Conservation (phyloP, 176 grass and related monocot genomes). For the Hordeum vulgare region MorexV3_pseudomolecules_assembly NC_058524.1:203703200-203703699, state of each 20-base stretch:
- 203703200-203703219: neutral
- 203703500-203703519: neutral
- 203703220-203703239: slow-evolving; percentile 54
- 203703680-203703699: too few relatives aligned
- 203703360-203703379: slow-evolving; percentile 65
- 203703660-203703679: too few relatives aligned
- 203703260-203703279: slow-evolving; percentile 69
- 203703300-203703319: slow-evolving; percentile 89
- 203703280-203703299: slow-evolving; percentile 86
- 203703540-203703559: neutral
- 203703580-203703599: neutral
- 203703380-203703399: slow-evolving; percentile 62
- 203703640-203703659: too few relatives aligned
- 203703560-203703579: too few relatives aligned
- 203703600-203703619: neutral
- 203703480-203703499: neutral
- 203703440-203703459: slow-evolving; percentile 13
- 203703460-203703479: neutral
- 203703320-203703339: slow-evolving; percentile 87
- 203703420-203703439: slow-evolving; percentile 12
- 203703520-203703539: neutral
- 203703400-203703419: neutral
- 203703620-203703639: neutral
- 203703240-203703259: slow-evolving; percentile 57
- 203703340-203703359: slow-evolving; percentile 83